These are phyloP conservation scores for Penicillium sp. DNA, from an alignment of 2,329 filamentous ascomycete genomes.

Conservation along the genomic window DNA sequence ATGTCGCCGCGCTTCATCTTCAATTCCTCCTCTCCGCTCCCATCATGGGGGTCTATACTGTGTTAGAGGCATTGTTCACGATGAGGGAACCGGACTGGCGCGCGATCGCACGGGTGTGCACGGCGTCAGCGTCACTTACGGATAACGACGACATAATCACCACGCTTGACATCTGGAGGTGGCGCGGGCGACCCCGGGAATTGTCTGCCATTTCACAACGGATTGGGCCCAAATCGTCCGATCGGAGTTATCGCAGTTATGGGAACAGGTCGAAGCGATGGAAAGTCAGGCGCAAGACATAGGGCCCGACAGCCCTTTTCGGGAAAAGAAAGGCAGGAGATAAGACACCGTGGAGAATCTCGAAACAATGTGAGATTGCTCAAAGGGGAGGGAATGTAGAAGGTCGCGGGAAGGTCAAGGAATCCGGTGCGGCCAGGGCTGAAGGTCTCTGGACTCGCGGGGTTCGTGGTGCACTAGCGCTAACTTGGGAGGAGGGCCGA, in stretches of 20 bases:
- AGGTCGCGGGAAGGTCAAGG: constrained; percentile 6
- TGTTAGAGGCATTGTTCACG: constrained; percentile 11
- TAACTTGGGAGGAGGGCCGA: constrained; percentile 14
- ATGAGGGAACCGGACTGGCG: constrained; percentile 1
- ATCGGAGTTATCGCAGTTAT: constrained; percentile 9
- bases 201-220: constrained; percentile 13
- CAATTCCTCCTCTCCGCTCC: constrained; percentile 88
- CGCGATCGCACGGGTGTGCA: constrained; percentile 8
- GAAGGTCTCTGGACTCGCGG: constrained; percentile 18
- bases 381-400: constrained; percentile 18
- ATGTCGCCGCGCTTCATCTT: constrained; percentile 71
- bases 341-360: constrained; percentile 7
- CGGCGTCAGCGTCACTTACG: constrained; percentile 34
- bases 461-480: constrained; percentile 16
- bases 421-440: constrained; percentile 17
- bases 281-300: constrained; percentile 28
- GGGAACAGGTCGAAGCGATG: constrained; percentile 12
- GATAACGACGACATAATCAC: constrained; percentile 43
- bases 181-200: constrained; percentile 19
- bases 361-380: constrained; percentile 10
- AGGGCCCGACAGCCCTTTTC: constrained; percentile 25
- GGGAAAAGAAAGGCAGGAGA: constrained; percentile 5
- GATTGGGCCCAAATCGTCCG: constrained; percentile 8
- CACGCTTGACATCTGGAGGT: constrained; percentile 36
- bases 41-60: constrained; percentile 78